Evolutionary conservation across 352 stramenopile genomes (phyloP), one percentile per base, ranked within the genome.

Genomic region (Phytophthora syringae): DNA sequence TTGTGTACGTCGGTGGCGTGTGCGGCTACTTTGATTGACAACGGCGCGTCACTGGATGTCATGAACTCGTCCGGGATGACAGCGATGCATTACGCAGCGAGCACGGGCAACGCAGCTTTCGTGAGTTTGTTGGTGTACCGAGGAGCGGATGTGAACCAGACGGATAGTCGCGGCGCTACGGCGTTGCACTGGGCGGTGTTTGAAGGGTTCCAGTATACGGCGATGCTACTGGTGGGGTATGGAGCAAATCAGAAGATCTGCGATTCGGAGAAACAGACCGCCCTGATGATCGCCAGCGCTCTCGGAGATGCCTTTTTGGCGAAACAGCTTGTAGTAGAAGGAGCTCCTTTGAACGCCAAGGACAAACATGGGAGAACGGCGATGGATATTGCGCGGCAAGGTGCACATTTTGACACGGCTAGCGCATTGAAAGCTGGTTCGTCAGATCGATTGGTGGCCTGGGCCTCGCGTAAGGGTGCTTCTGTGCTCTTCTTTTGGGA

Each of bases 271-370:
- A 70, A 81, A 18, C 86, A 95, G 54, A 95, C 86, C 24, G 69
- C 86, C 22, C 66, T 95, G 5, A 95, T 95, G 86, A 92, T 95
- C 49, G 86, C 86, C 12, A 82, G 75, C 25, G 85, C 86, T n/a
- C 55, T 95, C 0, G 86, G 86, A 24, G 86, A 95, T 50, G 70
- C 86, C 0, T 95, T 93, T 48, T 61, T 95, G 16, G 79, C 84
- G 22, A 95, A 95, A 68, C 86, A 95, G 52, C 79, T 95, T 7
- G 86, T 95, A 16, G 67, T 95, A 10, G 86, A 95, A 80, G 86
- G 84, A 34, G 83, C 84, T 15, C 85, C 84, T 7, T 32, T 90
- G 24, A 67, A 86, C 2, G 71, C 74, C 5, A 77, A 78, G 34
- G 86, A 94, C 59, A 89, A 89, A 40, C 82, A 93, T 32, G 84